These are phyloP conservation scores for Solanum medicagineum DNA, from an alignment of 257 asterid species.

Conservation along the genomic window DNA sequence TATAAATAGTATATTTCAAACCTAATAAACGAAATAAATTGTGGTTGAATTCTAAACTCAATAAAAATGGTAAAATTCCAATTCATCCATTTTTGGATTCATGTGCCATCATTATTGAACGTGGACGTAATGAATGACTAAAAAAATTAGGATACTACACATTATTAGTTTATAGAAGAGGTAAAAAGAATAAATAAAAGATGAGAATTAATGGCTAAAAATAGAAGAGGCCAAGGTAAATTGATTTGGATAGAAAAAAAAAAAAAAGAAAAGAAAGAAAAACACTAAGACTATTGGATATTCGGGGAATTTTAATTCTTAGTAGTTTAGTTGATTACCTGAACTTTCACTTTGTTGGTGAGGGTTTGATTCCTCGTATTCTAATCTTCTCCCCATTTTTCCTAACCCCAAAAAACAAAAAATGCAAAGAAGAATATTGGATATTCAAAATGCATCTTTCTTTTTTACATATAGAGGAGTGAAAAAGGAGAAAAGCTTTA, in stretches of 20 bases:
- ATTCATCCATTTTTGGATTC: not conserved
- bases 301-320: not conserved
- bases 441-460: constrained; percentile 31
- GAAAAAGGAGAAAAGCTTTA: constrained; percentile 27
- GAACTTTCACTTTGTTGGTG: too few species aligned
- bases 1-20: not conserved
- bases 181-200: constrained; percentile 5
- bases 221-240: constrained; percentile 5
- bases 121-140: not conserved
- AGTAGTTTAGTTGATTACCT: too few species aligned
- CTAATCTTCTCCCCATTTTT: too few species aligned
- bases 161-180: not conserved
- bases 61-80: not conserved
- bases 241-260: not conserved
- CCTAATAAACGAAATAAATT: not conserved
- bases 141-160: not conserved
- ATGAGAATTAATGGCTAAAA: not conserved
- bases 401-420: too few species aligned
- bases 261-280: not conserved
- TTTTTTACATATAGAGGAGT: constrained; percentile 11
- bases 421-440: not conserved
- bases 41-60: not conserved
- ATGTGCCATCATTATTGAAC: not conserved
- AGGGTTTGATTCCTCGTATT: too few species aligned
- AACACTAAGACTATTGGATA: constrained; percentile 1